Base-by-base conservation (phyloP, 768 basidiomycete genomes). In the Gelatoporia subvermispora region DNA sequence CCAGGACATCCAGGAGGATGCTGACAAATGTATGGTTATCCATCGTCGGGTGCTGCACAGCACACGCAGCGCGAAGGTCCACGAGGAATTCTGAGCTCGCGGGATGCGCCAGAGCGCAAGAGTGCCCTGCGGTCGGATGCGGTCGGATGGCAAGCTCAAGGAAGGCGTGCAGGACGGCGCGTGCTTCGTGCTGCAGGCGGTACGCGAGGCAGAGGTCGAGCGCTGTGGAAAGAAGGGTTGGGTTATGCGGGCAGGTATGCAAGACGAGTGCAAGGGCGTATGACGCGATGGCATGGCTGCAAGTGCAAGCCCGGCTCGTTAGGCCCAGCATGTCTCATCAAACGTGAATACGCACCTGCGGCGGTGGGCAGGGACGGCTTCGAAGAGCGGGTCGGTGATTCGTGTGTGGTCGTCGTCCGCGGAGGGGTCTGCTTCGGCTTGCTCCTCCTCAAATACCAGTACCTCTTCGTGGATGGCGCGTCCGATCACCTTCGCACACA, bases 231-330 rank as follows among this genome's bases (percentile, higher is more conserved):
- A 79, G 58, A 11, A 84, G 69, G 5, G 77, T 76, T 24, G 74
- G 72, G 51, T 79, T 68, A 41, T 65, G 71, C 4, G 72, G 66
- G 49, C 74, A 79, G 3, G 64, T 62, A 20, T 64, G 63, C 35
- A 82, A 59, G 13, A 79, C 67, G 23, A 81, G 59, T 20, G 67
- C 69, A 7, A 82, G 60, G 8, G 80, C 76, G 57, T 84, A 79
- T 0, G 79, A 72, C 3, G 77, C 57, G 17, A 83, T 54, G 17
- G 76, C 67, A 57, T 67, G 74, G 41, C 81, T 83, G 36, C 10
- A 17, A n/a, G n/a, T n/a, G n/a, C n/a, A 23, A 34, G 35, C 18
- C 7, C 24, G 42, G 17, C 45, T 22, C n/a, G 13, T 43, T 34
- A 41, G 10, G 10, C 28, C 28, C 13, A 13, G 28, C 28, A 52